Base-by-base conservation (phyloP, 202 grass and related monocot genomes). In the Dendrocalamus latiflorus region DNA sequence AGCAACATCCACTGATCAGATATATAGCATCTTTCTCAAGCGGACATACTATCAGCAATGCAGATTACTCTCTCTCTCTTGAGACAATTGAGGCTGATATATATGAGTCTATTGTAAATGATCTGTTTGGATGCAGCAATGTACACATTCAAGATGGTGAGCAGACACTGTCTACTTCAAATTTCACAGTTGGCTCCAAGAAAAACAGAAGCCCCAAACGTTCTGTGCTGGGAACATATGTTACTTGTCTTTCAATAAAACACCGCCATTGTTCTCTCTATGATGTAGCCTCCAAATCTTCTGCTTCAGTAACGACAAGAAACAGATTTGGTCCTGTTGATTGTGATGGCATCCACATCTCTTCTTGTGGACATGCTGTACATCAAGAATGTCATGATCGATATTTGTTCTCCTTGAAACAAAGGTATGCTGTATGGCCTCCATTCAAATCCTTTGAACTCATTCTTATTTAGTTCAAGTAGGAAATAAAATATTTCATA, bases 311-410 rank as follows among this genome's bases (percentile, higher is more conserved):
- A 70, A 82, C 43, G 39, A 78, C 48, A 81, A 73, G 70, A 60
- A 90, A 86, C 74, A 84, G 81, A 78, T 99, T 99, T 88, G 88
- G 97, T 39, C 91, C 93, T 4, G 53, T 62, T 42, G 88, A 96
- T 88, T 94, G 97, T 89, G 91, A 99, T 86, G 97, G 97, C 80
- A 86, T 99, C 59, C 91, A 96, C 77, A 92, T 99, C 75, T 94
- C 93, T 41, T 94, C 97, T 53, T 99, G 97, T 71, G 97, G 97
- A 30, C 97, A 99, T 86, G 93, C 93, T 73, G 97, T 99, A 59
- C 97, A 99, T 88, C 97, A 96, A 57, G 97, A 99, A 78, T 99
- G 97, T 51, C 88, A 96, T 76, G 97, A 96, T 70, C 79, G 97
- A 65, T 99, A 99, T 87, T 82, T 96, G 9, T 94, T 92, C 43